Base-by-base conservation (phyloP, 1,284 basidiomycete genomes). In the Coniferiporia weirii region DNA sequence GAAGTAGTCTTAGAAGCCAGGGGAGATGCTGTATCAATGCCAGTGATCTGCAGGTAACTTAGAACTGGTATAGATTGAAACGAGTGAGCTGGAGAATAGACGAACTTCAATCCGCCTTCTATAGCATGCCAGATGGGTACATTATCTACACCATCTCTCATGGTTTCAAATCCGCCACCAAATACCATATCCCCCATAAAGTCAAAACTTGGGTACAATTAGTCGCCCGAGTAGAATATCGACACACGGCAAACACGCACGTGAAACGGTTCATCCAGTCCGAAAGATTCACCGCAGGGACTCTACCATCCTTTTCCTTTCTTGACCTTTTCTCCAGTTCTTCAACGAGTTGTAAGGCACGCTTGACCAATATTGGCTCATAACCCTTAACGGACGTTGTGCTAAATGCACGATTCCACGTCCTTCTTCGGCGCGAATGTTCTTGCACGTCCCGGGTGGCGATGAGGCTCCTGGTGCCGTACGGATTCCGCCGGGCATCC, bases 361-460 rank as follows among this genome's bases (percentile, higher is more conserved):
- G 68, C 32, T 61, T 60, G 34, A 65, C 60, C 52, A 78, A 62
- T 27, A 75, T 61, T 0, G 70, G 70, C 54, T 75, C 68, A 57
- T 77, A 79, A 22, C 71, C 73, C 60, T 68, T 74, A 19, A 79
- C 61, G 7, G 75, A 68, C n/a, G 68, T 63, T 4, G 69, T 68
- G 53, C 67, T 72, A 63, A 79, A 77, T 4, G 71, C 78, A 44
- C 71, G 70, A 59, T 72, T 75, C 78, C 78, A 79, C 8, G 71
- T 70, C 54, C 69, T 71, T 32, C 78, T 73, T 32, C 73, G 66
- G 6, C 70, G 67, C 1, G 71, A 67, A 61, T 79, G 78, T 43
- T 72, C 70, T n/a, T 68, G 67, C 27, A 69, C 61, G 63, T 76
- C 68, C 7, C 70, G 69, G 7, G 70, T 66, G n/a, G 56, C 54